Evolutionary conservation across 1,284 basidiomycete genomes (phyloP), one percentile per base, ranked within the genome.

Genomic region (Leccinum fallax): DNA sequence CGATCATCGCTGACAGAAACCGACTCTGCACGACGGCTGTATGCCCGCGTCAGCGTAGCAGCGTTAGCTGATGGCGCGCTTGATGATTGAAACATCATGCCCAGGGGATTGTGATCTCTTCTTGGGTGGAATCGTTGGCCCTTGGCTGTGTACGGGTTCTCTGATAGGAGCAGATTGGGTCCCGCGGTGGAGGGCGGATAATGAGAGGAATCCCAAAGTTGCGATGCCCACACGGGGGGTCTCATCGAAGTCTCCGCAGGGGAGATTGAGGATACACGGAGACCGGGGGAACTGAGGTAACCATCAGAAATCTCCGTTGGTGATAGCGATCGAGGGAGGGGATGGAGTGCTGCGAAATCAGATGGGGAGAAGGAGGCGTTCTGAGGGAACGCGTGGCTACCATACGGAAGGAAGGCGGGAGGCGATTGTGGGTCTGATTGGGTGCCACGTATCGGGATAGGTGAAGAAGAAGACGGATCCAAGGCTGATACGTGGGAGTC

Each of bases 41-140:
- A 90, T 16, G 81, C 74, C 40, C 88, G 80, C 58, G 84, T 77
- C 56, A 84, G 74, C 49, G 76, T 76, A 54, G 82, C 78, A 49
- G 78, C 71, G 61, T 78, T 78, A 13, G 78, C 74, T 58, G 86
- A 81, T 32, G 80, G 89, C 60, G 82, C 93, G 74, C 83, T 94
- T 66, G 82, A 90, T 66, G 83, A 94, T 77, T 82, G 92, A 85
- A 84, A 95, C 76, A 84, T 84, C 76, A 84, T 89, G 74, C 70
- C 85, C 73, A 79, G 84, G 15, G 83, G 78, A 48, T 81, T 73
- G 48, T 79, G 75, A 32, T 80, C 79, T 61, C 82, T 69, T 60
- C 74, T 70, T 21, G 66, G 64, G 2, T 77, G 80, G 56, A 74
- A 74, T 43, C 75, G 74, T 7, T 71, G 73, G 8, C 63, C 59